Conservation (phyloP, 1,284 basidiomycete species). For the Trametes sp. region DNA sequence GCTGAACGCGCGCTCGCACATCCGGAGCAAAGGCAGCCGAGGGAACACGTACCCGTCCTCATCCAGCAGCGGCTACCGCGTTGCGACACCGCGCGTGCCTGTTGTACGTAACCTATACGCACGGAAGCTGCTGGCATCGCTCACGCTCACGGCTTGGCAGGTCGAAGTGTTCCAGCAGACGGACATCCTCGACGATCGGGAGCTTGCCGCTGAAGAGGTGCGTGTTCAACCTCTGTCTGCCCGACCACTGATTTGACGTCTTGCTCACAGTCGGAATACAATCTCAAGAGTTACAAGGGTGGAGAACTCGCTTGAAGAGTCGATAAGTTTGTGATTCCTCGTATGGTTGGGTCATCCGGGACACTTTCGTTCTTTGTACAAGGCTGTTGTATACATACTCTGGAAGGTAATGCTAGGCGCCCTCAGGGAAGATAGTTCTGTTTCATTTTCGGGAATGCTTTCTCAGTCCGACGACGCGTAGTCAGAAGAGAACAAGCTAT, state of each 20-base stretch:
- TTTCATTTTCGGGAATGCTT: no score
- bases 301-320: constrained; percentile 4
- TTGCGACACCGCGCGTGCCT: constrained; percentile 16
- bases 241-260: not conserved
- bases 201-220: not conserved
- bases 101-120: constrained; percentile 16
- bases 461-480: no score
- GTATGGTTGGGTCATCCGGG: no score
- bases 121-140: not conserved
- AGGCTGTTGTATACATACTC: not conserved
- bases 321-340: no score
- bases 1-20: constrained; percentile 31
- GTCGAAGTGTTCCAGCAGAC: constrained; percentile 22
- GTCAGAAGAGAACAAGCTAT: no score
- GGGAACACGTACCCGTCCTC: constrained; percentile 4
- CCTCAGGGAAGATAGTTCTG: no score
- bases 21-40: constrained; percentile 18
- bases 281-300: constrained; percentile 18
- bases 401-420: no score
- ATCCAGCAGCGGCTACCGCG: constrained; percentile 7
- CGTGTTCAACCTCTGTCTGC: not conserved
- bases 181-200: constrained; percentile 11
- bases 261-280: not conserved
- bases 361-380: not conserved
- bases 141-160: not conserved